A percentile compares a stretch with the other conserved stretches of the same genome.
Evolutionary conservation across 1,139 yeast species (phyloP).

Genomic region (Pichia sp.): DNA sequence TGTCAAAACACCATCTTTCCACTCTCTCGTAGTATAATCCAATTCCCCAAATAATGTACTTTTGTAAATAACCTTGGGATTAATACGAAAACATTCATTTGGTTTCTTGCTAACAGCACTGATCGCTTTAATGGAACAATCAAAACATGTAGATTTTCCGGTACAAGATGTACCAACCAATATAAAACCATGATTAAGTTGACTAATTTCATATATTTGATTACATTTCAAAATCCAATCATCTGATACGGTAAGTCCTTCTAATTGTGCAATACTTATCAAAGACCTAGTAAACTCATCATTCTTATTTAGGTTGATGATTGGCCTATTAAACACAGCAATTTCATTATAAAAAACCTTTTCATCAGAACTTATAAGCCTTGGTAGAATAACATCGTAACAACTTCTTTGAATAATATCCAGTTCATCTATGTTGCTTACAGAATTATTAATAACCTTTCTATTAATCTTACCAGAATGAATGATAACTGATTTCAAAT

Average conservation of each 20-base stretch:
- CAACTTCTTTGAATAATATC: conserved; percentile 48
- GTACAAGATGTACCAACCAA: conserved; percentile 71
- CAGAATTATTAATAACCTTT: conserved; percentile 1
- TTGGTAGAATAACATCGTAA: conserved; percentile 57
- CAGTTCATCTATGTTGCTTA: conserved; percentile 29
- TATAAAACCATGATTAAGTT: conserved; percentile 75
- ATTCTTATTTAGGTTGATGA: neutral
- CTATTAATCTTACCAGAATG: conserved; percentile 52
- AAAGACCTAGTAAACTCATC: conserved; percentile 3
- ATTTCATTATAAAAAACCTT: conserved; percentile 31
- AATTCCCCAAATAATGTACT: conserved; percentile 62
- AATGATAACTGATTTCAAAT: conserved; percentile 60
- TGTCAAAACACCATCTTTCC: conserved; percentile 88
- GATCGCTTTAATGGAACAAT: conserved; percentile 42
- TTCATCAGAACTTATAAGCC: conserved; percentile 50
- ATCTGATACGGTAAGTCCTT: conserved; percentile 28
- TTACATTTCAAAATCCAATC: conserved; percentile 50
- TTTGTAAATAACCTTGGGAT: conserved; percentile 70
- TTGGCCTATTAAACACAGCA: conserved; percentile 22
- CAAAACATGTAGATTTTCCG: conserved; percentile 62
- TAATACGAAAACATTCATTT: conserved; percentile 44
- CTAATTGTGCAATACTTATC: conserved; percentile 20
- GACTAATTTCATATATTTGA: conserved; percentile 59
- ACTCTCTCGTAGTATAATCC: conserved; percentile 76
- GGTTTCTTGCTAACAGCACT: conserved; percentile 32